These are phyloP conservation scores for Diaporthe citriasiana DNA, from an alignment of 2,329 filamentous ascomycete genomes.

Conservation along the genomic window DNA sequence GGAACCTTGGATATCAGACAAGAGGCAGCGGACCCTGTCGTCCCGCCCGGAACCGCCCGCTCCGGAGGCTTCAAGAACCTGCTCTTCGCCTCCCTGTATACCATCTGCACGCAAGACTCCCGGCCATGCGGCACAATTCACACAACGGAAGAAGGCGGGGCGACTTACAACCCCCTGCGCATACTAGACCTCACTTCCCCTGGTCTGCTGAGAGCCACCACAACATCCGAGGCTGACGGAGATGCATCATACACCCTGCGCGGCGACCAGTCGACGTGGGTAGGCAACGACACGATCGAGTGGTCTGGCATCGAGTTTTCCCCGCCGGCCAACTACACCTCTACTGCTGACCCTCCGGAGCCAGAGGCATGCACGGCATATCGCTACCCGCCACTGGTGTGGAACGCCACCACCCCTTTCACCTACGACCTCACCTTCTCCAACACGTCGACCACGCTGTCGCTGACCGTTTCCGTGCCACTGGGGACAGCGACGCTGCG, in stretches of 20 bases:
- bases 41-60: background rate
- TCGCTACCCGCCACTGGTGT: slow-evolving; percentile 26
- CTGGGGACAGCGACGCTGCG: slow-evolving; percentile 8
- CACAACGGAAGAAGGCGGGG: background rate
- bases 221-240: background rate
- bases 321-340: slow-evolving; percentile 15
- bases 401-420: slow-evolving; percentile 20
- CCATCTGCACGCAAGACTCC: slow-evolving; percentile 7
- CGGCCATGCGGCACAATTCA: slow-evolving; percentile 18
- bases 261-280: slow-evolving; percentile 24
- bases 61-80: slow-evolving; percentile 12
- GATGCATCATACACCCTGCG: background rate
- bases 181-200: slow-evolving; percentile 2
- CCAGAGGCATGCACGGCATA: background rate
- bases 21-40: background rate
- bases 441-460: slow-evolving; percentile 6
- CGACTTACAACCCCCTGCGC: background rate
- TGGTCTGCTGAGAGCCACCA: background rate
- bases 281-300: slow-evolving; percentile 5
- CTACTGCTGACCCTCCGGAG: background rate
- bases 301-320: slow-evolving; percentile 28
- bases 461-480: slow-evolving; percentile 2
- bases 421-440: slow-evolving; percentile 14
- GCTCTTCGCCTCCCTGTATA: slow-evolving; percentile 24
- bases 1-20: background rate